Percentiles rank a stretch among this genome's conserved stretches.
Evolutionary conservation across 495 filamentous ascomycete genomes (phyloP).

Genomic region (Letharia lupina): DNA sequence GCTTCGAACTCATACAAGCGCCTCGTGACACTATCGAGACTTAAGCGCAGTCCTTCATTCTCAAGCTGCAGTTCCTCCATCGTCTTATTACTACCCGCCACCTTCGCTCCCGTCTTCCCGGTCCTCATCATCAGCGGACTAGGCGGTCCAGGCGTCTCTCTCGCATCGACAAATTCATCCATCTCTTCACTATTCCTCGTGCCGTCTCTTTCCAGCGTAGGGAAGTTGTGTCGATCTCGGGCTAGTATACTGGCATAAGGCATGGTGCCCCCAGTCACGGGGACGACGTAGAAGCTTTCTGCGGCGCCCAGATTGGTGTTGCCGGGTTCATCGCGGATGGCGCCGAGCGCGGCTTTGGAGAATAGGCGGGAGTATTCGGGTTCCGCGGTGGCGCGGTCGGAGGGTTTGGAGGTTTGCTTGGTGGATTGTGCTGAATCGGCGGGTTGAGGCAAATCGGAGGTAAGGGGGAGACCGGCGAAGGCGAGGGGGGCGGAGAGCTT

Average conservation of each 20-base stretch:
- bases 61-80: conserved; percentile 78
- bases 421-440: conserved; percentile 33
- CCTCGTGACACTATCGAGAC: conserved; percentile 68
- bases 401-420: conserved; percentile 24
- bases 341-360: conserved; percentile 70
- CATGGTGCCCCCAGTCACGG: conserved; percentile 76
- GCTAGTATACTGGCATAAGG: conserved; percentile 82
- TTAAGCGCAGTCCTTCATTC: conserved; percentile 64
- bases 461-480: conserved; percentile 81
- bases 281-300: conserved; percentile 94
- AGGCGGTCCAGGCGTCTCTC: conserved; percentile 51
- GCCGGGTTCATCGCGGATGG: conserved; percentile 47
- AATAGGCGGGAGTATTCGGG: conserved; percentile 71
- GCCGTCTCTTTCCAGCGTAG: conserved; percentile 37
- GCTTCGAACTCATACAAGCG: conserved; percentile 80
- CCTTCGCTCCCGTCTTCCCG: conserved; percentile 23
- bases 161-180: conserved; percentile 78
- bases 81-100: conserved; percentile 39
- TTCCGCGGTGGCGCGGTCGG: conserved; percentile 39
- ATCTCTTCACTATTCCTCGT: conserved; percentile 47
- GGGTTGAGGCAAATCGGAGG: conserved; percentile 40
- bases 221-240: conserved; percentile 55
- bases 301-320: conserved; percentile 43
- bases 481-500: conserved; percentile 80
- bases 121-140: conserved; percentile 36